Percentiles rank a stretch among this genome's conserved stretches.
phyloP scores from a whole-genome alignment of 768 basidiomycete genomes.

The Boletus reticuloceps region DNA sequence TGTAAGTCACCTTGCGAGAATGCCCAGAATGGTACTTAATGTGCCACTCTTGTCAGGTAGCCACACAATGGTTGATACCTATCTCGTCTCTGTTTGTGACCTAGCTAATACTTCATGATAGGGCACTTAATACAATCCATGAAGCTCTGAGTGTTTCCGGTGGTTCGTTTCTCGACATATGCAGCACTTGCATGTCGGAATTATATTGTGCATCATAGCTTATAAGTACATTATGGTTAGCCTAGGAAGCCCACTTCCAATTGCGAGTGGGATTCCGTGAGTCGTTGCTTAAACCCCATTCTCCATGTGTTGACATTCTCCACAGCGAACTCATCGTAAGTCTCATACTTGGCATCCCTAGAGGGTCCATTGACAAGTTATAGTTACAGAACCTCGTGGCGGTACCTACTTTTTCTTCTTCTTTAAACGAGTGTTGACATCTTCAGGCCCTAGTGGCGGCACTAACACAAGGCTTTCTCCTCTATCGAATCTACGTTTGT shows the following conservation, averaged over 20 bases:
- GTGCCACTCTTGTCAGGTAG: not conserved
- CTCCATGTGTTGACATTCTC: not conserved
- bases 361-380: not conserved
- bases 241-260: not conserved
- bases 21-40: not conserved
- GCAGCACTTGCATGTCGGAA: not conserved
- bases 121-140: slow-evolving; percentile 4
- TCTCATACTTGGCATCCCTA: not conserved
- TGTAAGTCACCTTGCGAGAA: not conserved
- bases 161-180: slow-evolving; percentile 3
- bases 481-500: not conserved
- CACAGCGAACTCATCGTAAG: not conserved
- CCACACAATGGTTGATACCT: not conserved
- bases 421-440: not conserved
- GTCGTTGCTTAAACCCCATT: not conserved
- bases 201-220: not conserved
- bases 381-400: not conserved
- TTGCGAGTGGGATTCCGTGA: not conserved
- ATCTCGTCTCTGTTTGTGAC: not conserved
- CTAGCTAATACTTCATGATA: not conserved
- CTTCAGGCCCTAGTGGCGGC: not conserved
- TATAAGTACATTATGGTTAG: not conserved
- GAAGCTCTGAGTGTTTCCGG: slow-evolving; percentile 3
- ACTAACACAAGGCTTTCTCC: not conserved
- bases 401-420: not conserved